phyloP scores from a whole-genome alignment of 305 asterid species.

The Fraxinus floribunda region DNA sequence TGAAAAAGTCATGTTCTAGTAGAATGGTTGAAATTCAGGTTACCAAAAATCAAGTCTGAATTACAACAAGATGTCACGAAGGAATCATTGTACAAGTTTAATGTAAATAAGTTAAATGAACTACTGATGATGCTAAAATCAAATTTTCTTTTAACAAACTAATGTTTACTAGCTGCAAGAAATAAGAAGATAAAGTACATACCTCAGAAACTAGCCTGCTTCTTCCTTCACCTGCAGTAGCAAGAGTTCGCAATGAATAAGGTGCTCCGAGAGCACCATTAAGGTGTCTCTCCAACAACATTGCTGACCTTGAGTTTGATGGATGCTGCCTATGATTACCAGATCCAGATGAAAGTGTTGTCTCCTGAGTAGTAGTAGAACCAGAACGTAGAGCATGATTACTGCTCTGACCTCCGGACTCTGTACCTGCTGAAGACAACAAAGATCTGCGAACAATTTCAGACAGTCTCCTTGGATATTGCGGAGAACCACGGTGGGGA shows the following conservation, averaged over 20 bases:
- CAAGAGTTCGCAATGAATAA: conserved; percentile 51
- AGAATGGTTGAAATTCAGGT: conserved; percentile 6
- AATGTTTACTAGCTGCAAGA: background rate
- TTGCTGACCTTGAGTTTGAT: conserved; percentile 55
- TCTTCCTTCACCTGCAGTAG: conserved; percentile 75
- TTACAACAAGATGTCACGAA: conserved; percentile 8
- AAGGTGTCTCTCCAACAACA: conserved; percentile 67
- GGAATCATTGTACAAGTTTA: background rate
- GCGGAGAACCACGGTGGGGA: conserved; percentile 37
- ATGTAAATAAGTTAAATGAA: background rate
- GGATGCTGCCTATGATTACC: conserved; percentile 43
- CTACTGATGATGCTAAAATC: background rate
- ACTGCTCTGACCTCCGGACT: conserved; percentile 50
- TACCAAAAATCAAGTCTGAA: conserved; percentile 7
- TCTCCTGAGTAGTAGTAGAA: conserved; percentile 47
- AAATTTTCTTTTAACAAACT: background rate
- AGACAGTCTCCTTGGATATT: conserved; percentile 37
- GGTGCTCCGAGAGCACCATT: conserved; percentile 60
- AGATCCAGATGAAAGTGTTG: conserved; percentile 47
- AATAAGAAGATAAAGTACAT: conserved; percentile 7
- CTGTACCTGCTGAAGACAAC: conserved; percentile 34
- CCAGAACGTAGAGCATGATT: conserved; percentile 34
- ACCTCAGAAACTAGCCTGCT: conserved; percentile 65
- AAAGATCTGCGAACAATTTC: conserved; percentile 43
- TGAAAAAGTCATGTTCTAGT: background rate